phyloP scores from a whole-genome alignment of 2,329 filamentous ascomycete species.

The Tolypocladium nubicola region DNA sequence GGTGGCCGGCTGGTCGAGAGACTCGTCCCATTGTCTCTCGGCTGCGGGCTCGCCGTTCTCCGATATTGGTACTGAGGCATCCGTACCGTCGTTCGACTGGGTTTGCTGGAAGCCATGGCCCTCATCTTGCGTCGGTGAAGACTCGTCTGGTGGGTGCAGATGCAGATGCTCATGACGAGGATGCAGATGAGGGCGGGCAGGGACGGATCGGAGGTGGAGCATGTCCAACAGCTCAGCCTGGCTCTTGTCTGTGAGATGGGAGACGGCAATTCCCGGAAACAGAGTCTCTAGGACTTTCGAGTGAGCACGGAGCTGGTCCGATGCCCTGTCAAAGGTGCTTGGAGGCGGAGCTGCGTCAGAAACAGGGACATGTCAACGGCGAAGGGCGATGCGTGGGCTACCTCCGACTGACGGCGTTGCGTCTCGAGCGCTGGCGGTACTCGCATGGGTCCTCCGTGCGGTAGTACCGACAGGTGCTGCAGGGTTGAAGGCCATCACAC shows the following conservation, averaged over 20 bases:
- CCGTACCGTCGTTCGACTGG: neutral
- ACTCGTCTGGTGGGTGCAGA: neutral
- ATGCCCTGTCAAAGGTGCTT: slow-evolving; percentile 14
- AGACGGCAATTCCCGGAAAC: slow-evolving; percentile 9
- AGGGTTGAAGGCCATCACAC: slow-evolving; percentile 27
- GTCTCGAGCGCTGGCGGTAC: slow-evolving; percentile 17
- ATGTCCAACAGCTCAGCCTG: slow-evolving; percentile 10
- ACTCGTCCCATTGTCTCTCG: slow-evolving; percentile 18
- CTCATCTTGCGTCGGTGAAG: neutral
- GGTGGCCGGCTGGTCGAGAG: slow-evolving; percentile 11
- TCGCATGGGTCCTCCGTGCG: slow-evolving; percentile 13
- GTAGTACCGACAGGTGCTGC: slow-evolving; percentile 26
- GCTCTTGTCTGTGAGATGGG: slow-evolving; percentile 10
- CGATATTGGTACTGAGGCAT: slow-evolving; percentile 14
- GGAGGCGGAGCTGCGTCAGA: neutral
- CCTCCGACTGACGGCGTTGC: slow-evolving; percentile 19
- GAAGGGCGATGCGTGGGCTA: slow-evolving; percentile 3
- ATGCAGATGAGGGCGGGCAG: neutral
- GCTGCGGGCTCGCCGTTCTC: slow-evolving; percentile 15
- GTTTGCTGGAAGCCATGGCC: neutral
- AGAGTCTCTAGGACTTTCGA: slow-evolving; percentile 11
- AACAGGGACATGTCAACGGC: slow-evolving; percentile 1
- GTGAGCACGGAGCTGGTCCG: slow-evolving; percentile 12
- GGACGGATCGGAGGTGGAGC: neutral
- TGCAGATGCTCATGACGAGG: neutral